phyloP scores from a whole-genome alignment of 2,329 filamentous ascomycete genomes.

The Colletotrichum ledebouriae region DNA sequence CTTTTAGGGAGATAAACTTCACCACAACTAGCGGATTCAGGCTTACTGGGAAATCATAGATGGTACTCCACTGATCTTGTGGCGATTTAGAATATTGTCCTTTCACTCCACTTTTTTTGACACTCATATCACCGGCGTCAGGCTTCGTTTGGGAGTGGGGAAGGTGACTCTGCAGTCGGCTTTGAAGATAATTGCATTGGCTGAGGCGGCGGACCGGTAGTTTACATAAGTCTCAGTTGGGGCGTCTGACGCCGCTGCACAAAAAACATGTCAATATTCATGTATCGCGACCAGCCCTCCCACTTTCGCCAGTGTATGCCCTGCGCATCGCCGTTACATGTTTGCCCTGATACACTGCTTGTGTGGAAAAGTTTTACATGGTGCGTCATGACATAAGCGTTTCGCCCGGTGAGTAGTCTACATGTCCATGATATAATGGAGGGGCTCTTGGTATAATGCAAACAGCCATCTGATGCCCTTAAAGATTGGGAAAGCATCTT shows the following conservation, averaged over 20 bases:
- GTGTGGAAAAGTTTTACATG: no score
- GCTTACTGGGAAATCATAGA: slow-evolving; percentile 11
- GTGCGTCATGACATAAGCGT: neutral
- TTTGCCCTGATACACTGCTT: no score
- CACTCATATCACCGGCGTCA: slow-evolving; percentile 38
- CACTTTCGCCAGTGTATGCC: no score
- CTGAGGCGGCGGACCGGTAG: slow-evolving; percentile 30
- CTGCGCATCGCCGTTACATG: no score
- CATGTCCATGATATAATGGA: neutral
- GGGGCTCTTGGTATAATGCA: neutral
- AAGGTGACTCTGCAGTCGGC: slow-evolving; percentile 28
- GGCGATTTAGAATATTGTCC: slow-evolving; percentile 32
- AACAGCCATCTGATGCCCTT: neutral
- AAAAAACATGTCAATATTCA: slow-evolving; percentile 26
- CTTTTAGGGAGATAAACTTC: slow-evolving; percentile 19
- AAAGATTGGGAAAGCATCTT: slow-evolving; percentile 10
- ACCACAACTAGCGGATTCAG: slow-evolving; percentile 8
- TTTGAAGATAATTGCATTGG: slow-evolving; percentile 37
- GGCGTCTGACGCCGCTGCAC: slow-evolving; percentile 36
- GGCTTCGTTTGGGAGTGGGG: slow-evolving; percentile 34
- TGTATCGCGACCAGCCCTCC: no score
- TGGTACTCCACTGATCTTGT: slow-evolving; percentile 30
- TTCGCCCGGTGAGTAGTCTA: slow-evolving; percentile 8
- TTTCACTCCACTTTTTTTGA: slow-evolving; percentile 17
- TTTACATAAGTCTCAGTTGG: slow-evolving; percentile 31